A percentile compares a stretch with the other conserved stretches of the same genome.
Evolutionary conservation across 78 protist species (phyloP).

Genomic region (Reticulomyxa filosa): DNA sequence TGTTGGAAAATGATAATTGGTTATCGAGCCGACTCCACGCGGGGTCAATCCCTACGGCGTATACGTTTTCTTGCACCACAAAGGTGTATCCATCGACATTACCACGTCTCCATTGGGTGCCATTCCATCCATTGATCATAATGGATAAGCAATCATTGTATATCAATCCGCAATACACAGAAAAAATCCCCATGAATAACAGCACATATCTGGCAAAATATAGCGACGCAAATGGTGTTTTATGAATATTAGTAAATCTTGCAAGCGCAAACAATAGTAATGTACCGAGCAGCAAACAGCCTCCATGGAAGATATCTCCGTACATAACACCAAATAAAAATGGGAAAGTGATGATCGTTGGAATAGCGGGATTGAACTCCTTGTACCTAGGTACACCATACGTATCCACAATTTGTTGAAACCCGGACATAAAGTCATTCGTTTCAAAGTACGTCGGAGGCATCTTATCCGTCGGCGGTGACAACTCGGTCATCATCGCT

Average conservation of each 20-base stretch:
- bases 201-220: conserved; percentile 93
- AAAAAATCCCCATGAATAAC: conserved; percentile 79
- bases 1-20: conserved; percentile 73
- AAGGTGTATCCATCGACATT: too few relatives aligned
- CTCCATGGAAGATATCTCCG: conserved; percentile 98
- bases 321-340: conserved; percentile 99
- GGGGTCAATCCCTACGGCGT: too few relatives aligned
- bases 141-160: conserved; percentile 87
- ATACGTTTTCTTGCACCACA: too few relatives aligned
- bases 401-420: conserved; percentile 58
- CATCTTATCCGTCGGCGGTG: too few relatives aligned
- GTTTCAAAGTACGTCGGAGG: too few relatives aligned
- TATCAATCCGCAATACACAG: conserved; percentile 80
- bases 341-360: conserved; percentile 91
- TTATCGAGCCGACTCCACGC: conserved; percentile 60
- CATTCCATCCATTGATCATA: conserved; percentile 15
- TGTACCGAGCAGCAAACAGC: not conserved
- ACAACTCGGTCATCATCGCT: too few relatives aligned
- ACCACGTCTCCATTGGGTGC: too few relatives aligned
- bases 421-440: too few relatives aligned
- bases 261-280: too few relatives aligned
- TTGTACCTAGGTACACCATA: conserved; percentile 85
- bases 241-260: too few relatives aligned
- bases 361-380: conserved; percentile 63
- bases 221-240: too few relatives aligned